Base-by-base conservation (phyloP, 768 basidiomycete species). In the Tulasnella sp. region DNA sequence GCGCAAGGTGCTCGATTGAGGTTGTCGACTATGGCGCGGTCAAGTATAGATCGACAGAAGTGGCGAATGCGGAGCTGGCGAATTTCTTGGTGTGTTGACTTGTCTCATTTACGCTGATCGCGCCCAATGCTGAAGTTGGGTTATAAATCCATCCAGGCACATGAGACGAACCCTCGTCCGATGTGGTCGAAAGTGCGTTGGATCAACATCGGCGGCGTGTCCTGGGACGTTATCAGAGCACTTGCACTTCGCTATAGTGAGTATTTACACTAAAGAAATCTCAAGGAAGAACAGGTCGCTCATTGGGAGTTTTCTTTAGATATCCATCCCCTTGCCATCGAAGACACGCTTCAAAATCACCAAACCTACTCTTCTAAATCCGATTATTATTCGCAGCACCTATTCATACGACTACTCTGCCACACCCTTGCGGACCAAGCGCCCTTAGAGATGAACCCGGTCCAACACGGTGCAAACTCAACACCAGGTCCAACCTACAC, bases 361-460 rank as follows among this genome's bases (percentile, higher is more conserved):
- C 46, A 59, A n/a, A 63, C 62, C 10, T 61, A 59, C 9, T 51
- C 63, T 3, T 64, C 63, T 15, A 68, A 68, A 44, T 53, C 46
- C 48, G 65, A 66, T 52, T 67, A 60, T 49, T 68, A 55, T 60
- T 21, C 19, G 15, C 51, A 64, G 60, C 85, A 87, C 65, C 76
- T 89, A 21, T 88, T 87, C 72, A 70, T 87, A 38, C 79, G 81
- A 19, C 71, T 85, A 31, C 74, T 88, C 22, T 79, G 79, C 62
- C 86, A 89, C 65, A 74, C 80, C 48, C 73, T 86, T 25, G 52
- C 48, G 38, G 55, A 44, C 41, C 38, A 56, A 25, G 1, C 15
- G 3, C 44, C 54, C 10, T 29, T 56, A 31, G 63, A 64, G 15
- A 62, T 68, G 4, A 67, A 68, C 4, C 34, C 7, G 34, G 15